These are phyloP conservation scores for Capillidium rhysosporum DNA, from an alignment of 371 early-diverging fungal species.

Conservation along the genomic window DNA sequence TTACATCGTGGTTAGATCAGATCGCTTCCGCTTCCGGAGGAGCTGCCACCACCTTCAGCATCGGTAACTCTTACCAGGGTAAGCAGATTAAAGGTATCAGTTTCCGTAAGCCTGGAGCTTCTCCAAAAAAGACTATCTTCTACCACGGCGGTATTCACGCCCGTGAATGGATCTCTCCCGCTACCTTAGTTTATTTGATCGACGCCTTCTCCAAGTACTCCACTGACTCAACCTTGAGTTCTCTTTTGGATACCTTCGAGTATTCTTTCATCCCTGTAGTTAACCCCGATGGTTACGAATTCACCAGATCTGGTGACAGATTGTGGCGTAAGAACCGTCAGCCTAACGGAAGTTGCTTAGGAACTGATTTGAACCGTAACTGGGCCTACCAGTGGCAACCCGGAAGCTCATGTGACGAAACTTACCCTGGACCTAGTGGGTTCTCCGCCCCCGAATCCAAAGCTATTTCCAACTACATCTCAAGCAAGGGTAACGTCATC, in stretches of 20 bases:
- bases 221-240: conserved; percentile 13
- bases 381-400: not conserved
- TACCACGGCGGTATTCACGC: conserved; percentile 31
- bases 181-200: conserved; percentile 24
- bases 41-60: conserved; percentile 8
- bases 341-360: conserved; percentile 9
- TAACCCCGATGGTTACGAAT: conserved; percentile 35
- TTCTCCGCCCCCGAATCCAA: not conserved
- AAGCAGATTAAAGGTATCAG: conserved; percentile 18
- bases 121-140: conserved; percentile 20
- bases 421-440: not conserved
- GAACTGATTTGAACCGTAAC: not conserved
- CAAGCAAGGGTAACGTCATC: not conserved
- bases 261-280: conserved; percentile 27
- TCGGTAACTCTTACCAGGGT: conserved; percentile 19
- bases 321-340: conserved; percentile 39
- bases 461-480: not conserved
- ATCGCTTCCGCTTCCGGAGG: not conserved
- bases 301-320: conserved; percentile 21
- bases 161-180: conserved; percentile 31
- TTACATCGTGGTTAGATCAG: not conserved
- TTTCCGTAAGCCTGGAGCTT: conserved; percentile 4
- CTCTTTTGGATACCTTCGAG: conserved; percentile 18
- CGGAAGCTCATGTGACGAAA: not conserved
- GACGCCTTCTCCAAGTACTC: conserved; percentile 19